Base-by-base conservation (phyloP, 805 yeast genomes). In the Lipomyces sp. region DNA sequence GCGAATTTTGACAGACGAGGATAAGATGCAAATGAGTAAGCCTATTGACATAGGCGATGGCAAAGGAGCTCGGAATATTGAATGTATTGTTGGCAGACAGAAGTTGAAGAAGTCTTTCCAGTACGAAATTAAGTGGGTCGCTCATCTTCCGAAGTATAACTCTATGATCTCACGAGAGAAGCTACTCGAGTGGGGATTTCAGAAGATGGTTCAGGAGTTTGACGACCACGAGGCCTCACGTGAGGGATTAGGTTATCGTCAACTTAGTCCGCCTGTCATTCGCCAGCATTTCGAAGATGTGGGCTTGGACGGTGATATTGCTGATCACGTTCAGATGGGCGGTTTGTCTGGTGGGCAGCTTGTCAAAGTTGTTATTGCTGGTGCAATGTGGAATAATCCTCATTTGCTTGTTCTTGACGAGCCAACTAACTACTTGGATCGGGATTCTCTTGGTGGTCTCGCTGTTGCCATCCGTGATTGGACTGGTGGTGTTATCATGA, bases 351-450 rank as follows among this genome's bases (percentile, higher is more conserved):
- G 99, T 78, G 99, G 99, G 75, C 99, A 94, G 82, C 85, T 94
- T 77, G 99, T 94, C 68, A 94, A 94, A 80, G 98, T 94, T 70
- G 99, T 94, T 67, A 94, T 94, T 82, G 98, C 98, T 13, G 99
- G 98, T 80, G 98, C 98, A 71, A 94, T 94, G 95, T 94, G 99
- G 99, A 94, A 95, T 81, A 95, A 94, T 77, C 99, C 99, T 24
- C 99, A 94, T 79, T 85, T 94, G 79, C 85, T 94, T 71, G 99
- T 94, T 54, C 84, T 94, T 69, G 99, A 94, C 80, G 99, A 94
- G 85, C 99, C 99, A 78, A 94, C 98, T 75, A 94, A 94, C 82
- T 94, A 95, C 83, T 84, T 94, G 81, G 99, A 94, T 80, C 89
- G 99, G 84, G 99, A 94, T 79, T 93, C 98, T 33, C 84, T 94